Base-by-base conservation (phyloP, 441 rosid genomes). In the Macaranga tanarius region DNA sequence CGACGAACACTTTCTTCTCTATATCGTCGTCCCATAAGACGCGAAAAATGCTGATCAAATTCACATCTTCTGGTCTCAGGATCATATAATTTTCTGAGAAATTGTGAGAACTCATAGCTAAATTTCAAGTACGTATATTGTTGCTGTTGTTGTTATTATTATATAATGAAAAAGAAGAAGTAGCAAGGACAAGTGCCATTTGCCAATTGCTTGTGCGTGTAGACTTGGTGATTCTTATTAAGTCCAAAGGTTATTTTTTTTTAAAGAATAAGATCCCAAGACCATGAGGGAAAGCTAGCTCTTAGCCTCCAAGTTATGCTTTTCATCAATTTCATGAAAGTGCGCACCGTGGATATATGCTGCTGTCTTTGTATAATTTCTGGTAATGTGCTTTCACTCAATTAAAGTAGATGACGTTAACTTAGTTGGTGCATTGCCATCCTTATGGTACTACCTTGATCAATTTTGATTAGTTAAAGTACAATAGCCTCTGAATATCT, bases 11-110 rank as follows among this genome's bases (percentile, higher is more conserved):
- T 55, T 65, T 73, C 42, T 44, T 65, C 70, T 64, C 47, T 0
- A 73, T 44, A 10, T 56, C 76, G 19, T 73, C 31, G 25, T 44
- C 44, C 57, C 55, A 64, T 44, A 73, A 6, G 1, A 73, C 59
- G 16, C 70, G 17, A 42, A 73, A 64, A 3, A 73, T 34, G 19
- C 64, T 13, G 45, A 16, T 1, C n/a, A 54, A 34, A 17, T 45
- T 64, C 54, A 73, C 76, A 54, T 73, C 64, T 25, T 73, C 57
- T 40, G 76, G 76, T 65, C 70, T 55, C 13, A 73, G 48, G 1
- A 73, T 38, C 76, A 73, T 40, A 23, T 65, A 73, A 64, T 55
- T 73, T 11, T 58, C 70, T 4, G 70, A 26, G 54, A 73, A 73
- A 9, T 17, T 72, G 38, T 50, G 28, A 51, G 38, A 16, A 56